These are phyloP conservation scores for Cladosporium sp. DNA, from an alignment of 2,329 filamentous ascomycete species.

Conservation along the genomic window DNA sequence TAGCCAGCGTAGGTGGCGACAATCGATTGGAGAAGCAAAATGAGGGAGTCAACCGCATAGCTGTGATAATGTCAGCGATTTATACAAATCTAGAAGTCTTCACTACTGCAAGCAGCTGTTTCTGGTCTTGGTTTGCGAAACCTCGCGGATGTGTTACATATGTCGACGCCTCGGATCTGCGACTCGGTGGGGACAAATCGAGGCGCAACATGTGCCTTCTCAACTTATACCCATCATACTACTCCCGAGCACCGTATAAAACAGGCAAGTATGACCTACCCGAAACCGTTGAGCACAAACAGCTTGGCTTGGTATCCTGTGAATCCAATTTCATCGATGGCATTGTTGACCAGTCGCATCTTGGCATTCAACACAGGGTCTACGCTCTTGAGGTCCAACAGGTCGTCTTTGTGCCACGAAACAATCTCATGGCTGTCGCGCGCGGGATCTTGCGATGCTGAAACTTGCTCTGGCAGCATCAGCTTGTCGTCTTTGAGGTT, in stretches of 20 bases:
- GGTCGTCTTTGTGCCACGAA: constrained; percentile 39
- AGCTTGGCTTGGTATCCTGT: constrained; percentile 54
- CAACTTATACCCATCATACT: no score
- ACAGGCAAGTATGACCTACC: constrained; percentile 40
- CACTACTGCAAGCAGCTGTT: no score
- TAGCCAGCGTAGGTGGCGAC: constrained; percentile 55
- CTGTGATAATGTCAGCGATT: constrained; percentile 26
- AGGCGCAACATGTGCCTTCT: no score
- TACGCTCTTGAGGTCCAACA: constrained; percentile 54
- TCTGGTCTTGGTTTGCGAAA: no score
- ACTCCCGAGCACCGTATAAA: no score
- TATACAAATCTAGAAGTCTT: neutral
- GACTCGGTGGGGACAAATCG: no score
- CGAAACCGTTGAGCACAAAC: constrained; percentile 59
- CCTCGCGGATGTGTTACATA: no score
- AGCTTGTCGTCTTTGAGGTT: neutral
- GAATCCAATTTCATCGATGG: constrained; percentile 53
- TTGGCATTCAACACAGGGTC: constrained; percentile 62
- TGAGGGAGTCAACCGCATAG: constrained; percentile 55
- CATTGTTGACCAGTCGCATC: constrained; percentile 67
- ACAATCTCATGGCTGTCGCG: neutral
- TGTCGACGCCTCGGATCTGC: no score
- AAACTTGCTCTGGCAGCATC: neutral
- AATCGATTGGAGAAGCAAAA: constrained; percentile 60
- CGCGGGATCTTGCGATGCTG: neutral